Evolutionary conservation across 345 rosid species (phyloP).

Genomic region (Eucalyptus virginea): DNA sequence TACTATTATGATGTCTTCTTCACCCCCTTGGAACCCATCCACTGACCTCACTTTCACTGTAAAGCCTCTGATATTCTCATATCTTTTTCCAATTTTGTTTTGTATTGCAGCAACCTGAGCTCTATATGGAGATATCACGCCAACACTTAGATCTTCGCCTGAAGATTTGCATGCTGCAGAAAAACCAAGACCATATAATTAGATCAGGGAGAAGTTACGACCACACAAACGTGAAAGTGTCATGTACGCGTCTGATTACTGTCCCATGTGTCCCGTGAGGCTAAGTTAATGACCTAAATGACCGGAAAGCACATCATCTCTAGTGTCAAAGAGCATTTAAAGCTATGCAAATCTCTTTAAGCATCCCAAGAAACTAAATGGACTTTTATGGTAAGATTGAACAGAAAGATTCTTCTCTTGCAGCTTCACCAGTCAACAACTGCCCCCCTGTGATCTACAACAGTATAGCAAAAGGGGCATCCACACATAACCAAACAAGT

Average conservation of each 20-base stretch:
- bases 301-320: not conserved
- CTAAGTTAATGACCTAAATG: not conserved
- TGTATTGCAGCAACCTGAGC: slow-evolving; percentile 11
- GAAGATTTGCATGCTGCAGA: slow-evolving; percentile 2
- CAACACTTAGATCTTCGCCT: not conserved
- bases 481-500: not conserved
- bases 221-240: not conserved
- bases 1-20: slow-evolving; percentile 9
- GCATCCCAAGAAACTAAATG: not conserved
- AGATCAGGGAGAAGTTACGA: not conserved
- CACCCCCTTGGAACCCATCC: slow-evolving; percentile 15
- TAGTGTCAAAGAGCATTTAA: not conserved
- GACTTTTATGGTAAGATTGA: not conserved
- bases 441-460: not conserved
- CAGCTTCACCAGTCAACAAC: not conserved
- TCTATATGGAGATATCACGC: slow-evolving; percentile 9
- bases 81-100: not conserved
- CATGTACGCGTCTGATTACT: not conserved
- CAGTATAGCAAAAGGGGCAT: not conserved
- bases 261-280: not conserved
- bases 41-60: slow-evolving; percentile 8
- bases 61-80: not conserved
- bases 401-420: not conserved
- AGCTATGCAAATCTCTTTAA: not conserved
- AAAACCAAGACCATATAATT: not conserved